These are phyloP conservation scores for Cyberlindnera mycetangii DNA, from an alignment of 805 yeast species.

Conservation along the genomic window DNA sequence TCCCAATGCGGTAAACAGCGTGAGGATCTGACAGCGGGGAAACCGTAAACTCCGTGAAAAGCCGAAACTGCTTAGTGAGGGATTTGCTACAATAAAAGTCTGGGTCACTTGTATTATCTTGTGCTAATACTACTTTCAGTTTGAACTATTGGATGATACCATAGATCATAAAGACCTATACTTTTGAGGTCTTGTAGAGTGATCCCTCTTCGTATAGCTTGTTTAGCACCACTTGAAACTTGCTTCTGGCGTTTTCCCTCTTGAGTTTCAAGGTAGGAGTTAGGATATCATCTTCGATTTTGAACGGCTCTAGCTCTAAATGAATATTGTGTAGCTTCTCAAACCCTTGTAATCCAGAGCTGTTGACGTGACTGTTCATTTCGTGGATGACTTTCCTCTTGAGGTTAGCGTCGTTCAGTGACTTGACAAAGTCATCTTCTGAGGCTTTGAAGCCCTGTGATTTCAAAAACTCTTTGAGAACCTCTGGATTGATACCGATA, in stretches of 20 bases:
- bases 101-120: not conserved
- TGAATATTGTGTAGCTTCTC: slow-evolving; percentile 57
- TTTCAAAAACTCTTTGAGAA: slow-evolving; percentile 14
- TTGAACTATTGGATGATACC: no score
- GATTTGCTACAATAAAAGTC: no score
- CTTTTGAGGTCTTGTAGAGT: slow-evolving; percentile 17
- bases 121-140: no score
- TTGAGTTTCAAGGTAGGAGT: slow-evolving; percentile 66
- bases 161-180: not conserved
- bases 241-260: slow-evolving; percentile 45
- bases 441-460: slow-evolving; percentile 5
- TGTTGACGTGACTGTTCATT: slow-evolving; percentile 8
- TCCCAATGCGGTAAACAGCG: not conserved
- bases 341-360: slow-evolving; percentile 30
- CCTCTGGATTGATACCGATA: slow-evolving; percentile 48
- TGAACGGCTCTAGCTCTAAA: slow-evolving; percentile 57
- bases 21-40: not conserved
- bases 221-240: slow-evolving; percentile 39
- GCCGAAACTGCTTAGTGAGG: not conserved
- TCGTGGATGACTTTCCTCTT: slow-evolving; percentile 9
- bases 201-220: slow-evolving; percentile 50
- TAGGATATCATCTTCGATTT: slow-evolving; percentile 52
- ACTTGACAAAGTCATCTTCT: slow-evolving; percentile 1
- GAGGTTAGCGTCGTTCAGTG: slow-evolving; percentile 3
- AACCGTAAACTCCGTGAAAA: not conserved